Evolutionary conservation across 1,139 yeast genomes (phyloP), one percentile per base, ranked within the genome.

Genomic region (Kazachstania sp.): DNA sequence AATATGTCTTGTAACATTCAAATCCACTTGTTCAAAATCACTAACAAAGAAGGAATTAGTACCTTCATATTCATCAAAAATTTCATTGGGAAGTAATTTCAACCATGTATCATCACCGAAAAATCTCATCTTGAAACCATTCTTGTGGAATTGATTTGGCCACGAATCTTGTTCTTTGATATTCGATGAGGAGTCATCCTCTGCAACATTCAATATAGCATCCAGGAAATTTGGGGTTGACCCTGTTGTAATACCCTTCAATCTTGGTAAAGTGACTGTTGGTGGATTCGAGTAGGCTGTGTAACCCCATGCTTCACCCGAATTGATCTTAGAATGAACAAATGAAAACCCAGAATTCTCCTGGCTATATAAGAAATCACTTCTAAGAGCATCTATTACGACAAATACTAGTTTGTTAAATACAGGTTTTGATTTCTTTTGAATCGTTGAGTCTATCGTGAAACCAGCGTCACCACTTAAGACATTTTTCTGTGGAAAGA

Each of bases 31-130:
- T 1, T 94, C 86, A 62, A 85, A 92, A 60, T 94, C 97, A 51
- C 94, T 82, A 1, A 94, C 98, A 62, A 86, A 92, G 61, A 92
- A 94, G 43, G 97, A 86, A 43, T 86, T 82, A 0, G 98, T 92
- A 1, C 98, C 98, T 44, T 92, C 98, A 20, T 65, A 68, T 47
- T 74, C 71, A 29, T 72, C 71, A 60, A 92, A 90, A 54, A 73
- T 73, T 3, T 67, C 70, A 4, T 44, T 41, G 0, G 92, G 92
- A 56, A 88, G 94, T 42, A 92, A 72, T 61, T 88, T 90, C 54
- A 90, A 68, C 99, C 98, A 94, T 1, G 98, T 92, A 62, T 92
- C 98, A 65, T 92, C 98, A 26, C 99, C 99, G 69, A 78, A 92
- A 76, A 92, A 87, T 59, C 87, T 83, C 37, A 92, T 70, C 45